Evolutionary conservation across 108 stramenopile species (phyloP).

Genomic region (Pseudonitzschia multistriata): DNA sequence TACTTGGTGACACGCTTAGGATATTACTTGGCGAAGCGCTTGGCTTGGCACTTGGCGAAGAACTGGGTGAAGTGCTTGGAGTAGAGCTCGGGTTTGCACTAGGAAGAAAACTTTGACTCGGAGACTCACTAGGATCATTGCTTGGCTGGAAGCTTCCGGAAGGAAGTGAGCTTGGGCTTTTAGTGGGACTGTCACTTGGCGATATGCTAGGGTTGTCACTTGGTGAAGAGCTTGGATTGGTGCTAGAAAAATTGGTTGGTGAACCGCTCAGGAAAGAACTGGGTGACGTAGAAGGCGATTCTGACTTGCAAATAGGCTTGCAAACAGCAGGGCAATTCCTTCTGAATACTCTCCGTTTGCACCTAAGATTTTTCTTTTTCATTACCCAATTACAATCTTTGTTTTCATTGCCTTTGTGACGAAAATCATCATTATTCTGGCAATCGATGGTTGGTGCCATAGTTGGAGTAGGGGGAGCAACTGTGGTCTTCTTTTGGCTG

Average conservation of each 20-base stretch:
- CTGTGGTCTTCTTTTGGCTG: background rate
- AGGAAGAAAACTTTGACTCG: slow-evolving; percentile 1
- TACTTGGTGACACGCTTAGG: background rate
- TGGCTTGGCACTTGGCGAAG: background rate
- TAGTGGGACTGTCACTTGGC: background rate
- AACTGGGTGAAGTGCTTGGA: slow-evolving; percentile 23
- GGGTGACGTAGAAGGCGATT: background rate
- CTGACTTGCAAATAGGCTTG: background rate
- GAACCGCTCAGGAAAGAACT: background rate
- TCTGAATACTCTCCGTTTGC: background rate
- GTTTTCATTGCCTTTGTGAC: background rate
- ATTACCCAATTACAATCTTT: background rate
- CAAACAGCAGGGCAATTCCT: background rate
- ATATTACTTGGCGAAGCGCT: background rate
- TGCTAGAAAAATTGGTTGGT: background rate
- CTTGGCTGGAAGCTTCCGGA: background rate
- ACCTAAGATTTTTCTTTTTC: background rate
- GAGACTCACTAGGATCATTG: background rate
- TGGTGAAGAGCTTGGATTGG: background rate
- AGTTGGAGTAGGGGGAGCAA: too few species aligned
- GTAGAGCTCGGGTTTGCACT: slow-evolving; percentile 45
- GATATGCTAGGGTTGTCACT: background rate
- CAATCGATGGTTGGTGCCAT: background rate
- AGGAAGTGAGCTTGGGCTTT: background rate
- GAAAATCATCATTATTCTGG: background rate